Evolutionary conservation across 306 rosid species (phyloP).

Genomic region (Adenanthera pavonina): DNA sequence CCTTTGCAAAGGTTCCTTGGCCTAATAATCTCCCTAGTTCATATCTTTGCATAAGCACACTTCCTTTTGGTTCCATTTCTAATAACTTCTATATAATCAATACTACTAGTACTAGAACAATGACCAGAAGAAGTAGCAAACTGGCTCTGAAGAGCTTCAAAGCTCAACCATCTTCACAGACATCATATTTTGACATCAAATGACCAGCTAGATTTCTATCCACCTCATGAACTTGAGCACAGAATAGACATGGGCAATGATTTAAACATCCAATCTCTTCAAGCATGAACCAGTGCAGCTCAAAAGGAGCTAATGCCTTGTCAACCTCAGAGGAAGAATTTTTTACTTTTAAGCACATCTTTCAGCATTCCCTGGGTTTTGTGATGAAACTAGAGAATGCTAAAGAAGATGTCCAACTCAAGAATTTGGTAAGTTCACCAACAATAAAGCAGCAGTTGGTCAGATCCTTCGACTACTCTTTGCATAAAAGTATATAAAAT

Average conservation of each 20-base stretch:
- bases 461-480: conserved; percentile 37
- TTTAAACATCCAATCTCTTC: conserved; percentile 58
- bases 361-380: conserved; percentile 89
- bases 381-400: conserved; percentile 46
- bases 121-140: conserved; percentile 38
- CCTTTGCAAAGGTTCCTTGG: conserved; percentile 99
- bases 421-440: conserved; percentile 9
- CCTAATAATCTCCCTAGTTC: conserved; percentile 86
- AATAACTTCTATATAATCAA: conserved; percentile 31
- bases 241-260: conserved; percentile 36
- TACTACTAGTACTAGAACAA: conserved; percentile 39
- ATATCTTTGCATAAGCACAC: conserved; percentile 78
- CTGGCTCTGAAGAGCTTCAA: conserved; percentile 38
- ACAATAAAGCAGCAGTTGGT: conserved; percentile 32
- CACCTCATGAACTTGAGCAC: conserved; percentile 45
- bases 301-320: conserved; percentile 49
- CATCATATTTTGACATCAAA: conserved; percentile 52
- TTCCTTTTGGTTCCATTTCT: conserved; percentile 73
- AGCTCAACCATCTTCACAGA: conserved; percentile 79
- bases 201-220: conserved; percentile 44
- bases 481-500: not conserved
- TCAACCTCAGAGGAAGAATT: conserved; percentile 50
- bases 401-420: conserved; percentile 15
- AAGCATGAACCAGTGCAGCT: conserved; percentile 51
- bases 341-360: conserved; percentile 77